phyloP scores from a whole-genome alignment of 2,329 filamentous ascomycete genomes.

The Cladophialophora carrionii region DNA sequence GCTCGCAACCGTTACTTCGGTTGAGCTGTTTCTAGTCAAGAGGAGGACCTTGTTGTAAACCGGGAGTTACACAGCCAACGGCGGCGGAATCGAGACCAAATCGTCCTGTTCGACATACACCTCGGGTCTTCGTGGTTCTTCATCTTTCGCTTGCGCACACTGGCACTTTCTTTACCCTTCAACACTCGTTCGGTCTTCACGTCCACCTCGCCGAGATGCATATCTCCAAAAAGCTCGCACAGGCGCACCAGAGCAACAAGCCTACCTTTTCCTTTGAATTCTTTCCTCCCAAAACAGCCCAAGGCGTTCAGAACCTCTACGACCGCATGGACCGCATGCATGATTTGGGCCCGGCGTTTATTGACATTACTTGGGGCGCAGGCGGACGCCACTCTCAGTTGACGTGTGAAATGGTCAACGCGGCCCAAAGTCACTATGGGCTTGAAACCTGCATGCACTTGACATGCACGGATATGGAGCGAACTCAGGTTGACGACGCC shows the following conservation, averaged over 20 bases:
- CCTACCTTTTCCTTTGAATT: constrained; percentile 99
- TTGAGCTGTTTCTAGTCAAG: constrained; percentile 39
- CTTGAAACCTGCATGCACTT: constrained; percentile 99
- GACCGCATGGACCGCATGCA: constrained; percentile 99
- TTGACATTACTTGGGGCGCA: constrained; percentile 98
- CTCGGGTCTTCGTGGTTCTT: constrained; percentile 1
- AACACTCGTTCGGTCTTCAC: constrained; percentile 1
- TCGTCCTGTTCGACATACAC: background rate
- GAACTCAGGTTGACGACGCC: constrained; percentile 86
- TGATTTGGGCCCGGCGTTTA: constrained; percentile 87
- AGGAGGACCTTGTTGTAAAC: constrained; percentile 7
- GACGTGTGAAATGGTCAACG: constrained; percentile 96
- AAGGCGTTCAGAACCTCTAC: constrained; percentile 97
- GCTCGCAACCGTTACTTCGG: constrained; percentile 52
- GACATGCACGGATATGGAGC: constrained; percentile 97
- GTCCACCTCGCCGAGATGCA: constrained; percentile 69
- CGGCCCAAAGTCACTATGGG: constrained; percentile 92
- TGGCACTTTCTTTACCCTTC: constrained; percentile 7
- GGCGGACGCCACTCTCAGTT: constrained; percentile 88
- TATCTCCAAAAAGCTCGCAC: constrained; percentile 86
- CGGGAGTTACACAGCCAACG: constrained; percentile 18
- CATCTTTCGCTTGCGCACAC: constrained; percentile 8
- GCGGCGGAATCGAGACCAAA: constrained; percentile 12
- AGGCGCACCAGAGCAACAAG: constrained; percentile 75
- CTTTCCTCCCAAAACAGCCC: constrained; percentile 90